Evolutionary conservation across 1,284 basidiomycete genomes (phyloP), one percentile per base, ranked within the genome.

Genomic region (Ustilago loliicola): DNA sequence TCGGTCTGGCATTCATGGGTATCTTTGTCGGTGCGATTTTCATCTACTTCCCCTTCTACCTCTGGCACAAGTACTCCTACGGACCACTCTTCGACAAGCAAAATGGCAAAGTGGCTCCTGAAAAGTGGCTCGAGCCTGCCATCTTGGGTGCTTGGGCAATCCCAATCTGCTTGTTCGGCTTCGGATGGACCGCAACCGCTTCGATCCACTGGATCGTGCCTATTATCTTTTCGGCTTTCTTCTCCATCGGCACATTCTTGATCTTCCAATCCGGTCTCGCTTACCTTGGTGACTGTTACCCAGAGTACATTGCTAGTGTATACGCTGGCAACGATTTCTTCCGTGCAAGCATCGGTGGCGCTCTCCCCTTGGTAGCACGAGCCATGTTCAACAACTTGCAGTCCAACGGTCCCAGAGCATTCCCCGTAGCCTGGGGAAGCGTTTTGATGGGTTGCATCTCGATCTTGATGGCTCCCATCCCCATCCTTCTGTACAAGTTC

Each of bases 101-200:
- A 32, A 38, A 63, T 9, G 80, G 80, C 30, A 68, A 63, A 21
- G 63, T 81, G 2, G 69, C 72, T 1, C 80, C 80, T 13, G 79
- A 82, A 47, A 74, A 81, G 30, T 80, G 82, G 59, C 73, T 82
- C 27, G 67, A 73, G 23, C 79, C 76, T 0, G 79, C 68, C 29
- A 75, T 80, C 34, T 13, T 82, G 17, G 77, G 73, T 9, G 68
- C 67, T 2, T 69, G 63, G 63, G 93, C 95, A 88, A 65, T 80
- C 29, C 82, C 82, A 3, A 62, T 82, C 40, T 76, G 72, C 68
- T 63, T 84, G 62, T 84, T 84, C 54, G 69, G 68, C 2, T 81
- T 83, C 42, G 82, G 80, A 13, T 84, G 82, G 82, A 84, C 82
- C 0, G 63, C 77, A 0, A 77, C 53, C 23, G 72, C 68, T 5